phyloP scores from a whole-genome alignment of 768 basidiomycete genomes.

The Galerina marginata region DNA sequence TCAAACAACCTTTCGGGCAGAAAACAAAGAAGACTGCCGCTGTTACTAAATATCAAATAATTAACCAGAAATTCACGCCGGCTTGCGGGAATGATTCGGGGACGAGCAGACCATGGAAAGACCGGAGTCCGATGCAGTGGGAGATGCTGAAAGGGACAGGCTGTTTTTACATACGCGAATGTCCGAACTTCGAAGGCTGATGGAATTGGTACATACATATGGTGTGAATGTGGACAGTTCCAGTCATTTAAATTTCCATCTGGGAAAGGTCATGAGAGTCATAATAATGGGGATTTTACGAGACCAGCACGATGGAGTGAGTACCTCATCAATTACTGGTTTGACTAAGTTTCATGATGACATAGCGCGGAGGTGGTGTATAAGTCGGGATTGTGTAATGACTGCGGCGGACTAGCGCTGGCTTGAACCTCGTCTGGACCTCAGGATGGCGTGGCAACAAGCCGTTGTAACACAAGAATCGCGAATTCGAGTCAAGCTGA shows the following conservation, averaged over 20 bases:
- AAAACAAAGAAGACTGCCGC: too few species aligned
- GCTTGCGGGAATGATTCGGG: too few species aligned
- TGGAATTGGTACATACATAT: constrained; percentile 2
- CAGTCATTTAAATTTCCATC: not conserved
- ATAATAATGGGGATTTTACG: too few species aligned
- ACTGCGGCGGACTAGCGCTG: not conserved
- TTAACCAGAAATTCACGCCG: too few species aligned
- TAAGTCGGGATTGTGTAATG: too few species aligned
- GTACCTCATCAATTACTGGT: constrained; percentile 16
- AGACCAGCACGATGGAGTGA: not conserved
- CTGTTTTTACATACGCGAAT: not conserved
- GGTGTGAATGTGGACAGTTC: constrained; percentile 9
- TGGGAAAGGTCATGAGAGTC: too few species aligned
- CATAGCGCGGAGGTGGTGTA: not conserved
- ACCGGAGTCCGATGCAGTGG: too few species aligned
- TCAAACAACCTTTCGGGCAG: too few species aligned
- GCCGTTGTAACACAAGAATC: not conserved
- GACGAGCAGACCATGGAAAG: too few species aligned
- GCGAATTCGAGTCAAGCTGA: constrained; percentile 7
- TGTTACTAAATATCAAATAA: too few species aligned
- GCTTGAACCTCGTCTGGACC: not conserved
- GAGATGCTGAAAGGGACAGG: too few species aligned
- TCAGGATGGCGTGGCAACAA: constrained; percentile 5
- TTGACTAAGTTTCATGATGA: not conserved
- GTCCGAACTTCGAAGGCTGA: not conserved